Percentiles rank a stretch among this genome's conserved stretches.
Conservation (phyloP, 2,329 filamentous ascomycete species). For the Rhexocercosporidium sp. region DNA sequence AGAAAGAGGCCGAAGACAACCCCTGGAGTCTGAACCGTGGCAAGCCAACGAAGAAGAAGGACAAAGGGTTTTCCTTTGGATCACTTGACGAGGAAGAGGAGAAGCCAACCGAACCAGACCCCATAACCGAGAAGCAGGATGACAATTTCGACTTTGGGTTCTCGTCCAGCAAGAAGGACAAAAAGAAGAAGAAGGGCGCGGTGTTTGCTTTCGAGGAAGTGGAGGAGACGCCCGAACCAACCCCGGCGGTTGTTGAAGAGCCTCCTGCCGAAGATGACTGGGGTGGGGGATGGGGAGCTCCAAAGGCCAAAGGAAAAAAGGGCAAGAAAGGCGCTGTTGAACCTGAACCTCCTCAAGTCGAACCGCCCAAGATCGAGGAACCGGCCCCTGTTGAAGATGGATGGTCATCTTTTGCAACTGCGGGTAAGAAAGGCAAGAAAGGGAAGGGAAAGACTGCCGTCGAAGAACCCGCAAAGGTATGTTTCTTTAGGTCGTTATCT, state of each 20-base stretch:
- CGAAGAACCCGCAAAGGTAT: constrained; percentile 37
- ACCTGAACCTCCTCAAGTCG: constrained; percentile 38
- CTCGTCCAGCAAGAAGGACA: constrained; percentile 47
- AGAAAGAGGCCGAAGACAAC: constrained; percentile 51
- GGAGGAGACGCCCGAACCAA: constrained; percentile 35
- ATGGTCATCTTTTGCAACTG: constrained; percentile 38
- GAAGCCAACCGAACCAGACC: constrained; percentile 35
- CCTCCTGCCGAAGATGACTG: constrained; percentile 50
- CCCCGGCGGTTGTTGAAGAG: constrained; percentile 36
- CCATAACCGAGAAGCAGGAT: constrained; percentile 41
- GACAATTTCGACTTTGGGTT: constrained; percentile 46
- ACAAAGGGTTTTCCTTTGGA: constrained; percentile 54
- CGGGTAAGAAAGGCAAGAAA: constrained; percentile 52
- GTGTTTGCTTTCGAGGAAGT: constrained; percentile 32
- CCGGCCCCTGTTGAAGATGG: constrained; percentile 33
- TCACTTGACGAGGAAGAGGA: constrained; percentile 50
- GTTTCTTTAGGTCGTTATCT: constrained; percentile 13
- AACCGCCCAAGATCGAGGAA: constrained; percentile 37
- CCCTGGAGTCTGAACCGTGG: constrained; percentile 54
- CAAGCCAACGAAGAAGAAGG: constrained; percentile 62
- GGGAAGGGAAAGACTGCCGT: constrained; percentile 37
- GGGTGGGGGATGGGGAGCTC: constrained; percentile 54
- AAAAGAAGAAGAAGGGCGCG: constrained; percentile 51
- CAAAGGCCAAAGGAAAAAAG: constrained; percentile 57
- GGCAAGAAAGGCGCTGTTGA: constrained; percentile 37